Evolutionary conservation across 176 grass and related monocot genomes (phyloP).

Genomic region (Musa troglodytarum): DNA sequence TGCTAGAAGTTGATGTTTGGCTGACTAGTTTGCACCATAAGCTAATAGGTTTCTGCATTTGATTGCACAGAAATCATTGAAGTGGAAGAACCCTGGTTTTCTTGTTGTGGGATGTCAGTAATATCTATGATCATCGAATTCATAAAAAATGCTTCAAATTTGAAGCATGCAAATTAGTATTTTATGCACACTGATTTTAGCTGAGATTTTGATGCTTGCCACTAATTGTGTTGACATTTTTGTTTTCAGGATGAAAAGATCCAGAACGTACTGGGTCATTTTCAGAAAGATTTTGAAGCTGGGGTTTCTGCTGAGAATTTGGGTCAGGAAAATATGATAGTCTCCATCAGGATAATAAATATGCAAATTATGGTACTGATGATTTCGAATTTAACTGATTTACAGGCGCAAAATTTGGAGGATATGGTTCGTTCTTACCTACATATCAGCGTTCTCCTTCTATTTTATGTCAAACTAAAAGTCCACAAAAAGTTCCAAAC

Average conservation of each 20-base stretch:
- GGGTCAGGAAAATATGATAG: slow-evolving; percentile 47
- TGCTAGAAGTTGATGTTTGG: no score
- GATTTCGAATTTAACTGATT: slow-evolving; percentile 26
- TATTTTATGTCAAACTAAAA: slow-evolving; percentile 44
- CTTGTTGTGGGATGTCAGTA: not conserved
- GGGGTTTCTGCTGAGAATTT: slow-evolving; percentile 85
- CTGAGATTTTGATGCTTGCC: slow-evolving; percentile 15
- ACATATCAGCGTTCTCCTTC: slow-evolving; percentile 80
- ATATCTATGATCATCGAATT: not conserved
- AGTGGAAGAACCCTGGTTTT: not conserved
- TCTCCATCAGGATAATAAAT: slow-evolving; percentile 15
- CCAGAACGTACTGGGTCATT: slow-evolving; percentile 69
- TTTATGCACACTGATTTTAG: not conserved
- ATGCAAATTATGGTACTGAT: slow-evolving; percentile 18
- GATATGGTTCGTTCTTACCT: slow-evolving; percentile 95
- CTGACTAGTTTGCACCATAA: no score
- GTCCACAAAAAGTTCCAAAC: slow-evolving; percentile 39
- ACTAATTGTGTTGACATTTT: slow-evolving; percentile 15
- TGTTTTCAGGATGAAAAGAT: slow-evolving; percentile 77
- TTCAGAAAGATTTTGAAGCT: slow-evolving; percentile 84
- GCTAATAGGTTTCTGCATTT: no score
- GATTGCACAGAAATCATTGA: no score
- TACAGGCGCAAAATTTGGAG: slow-evolving; percentile 85
- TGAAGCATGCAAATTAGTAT: no score
- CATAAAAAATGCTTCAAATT: not conserved